Evolutionary conservation across 164 flowering plant genomes (phyloP), one percentile per base, ranked within the genome.

Genomic region (Saururus chinensis): DNA sequence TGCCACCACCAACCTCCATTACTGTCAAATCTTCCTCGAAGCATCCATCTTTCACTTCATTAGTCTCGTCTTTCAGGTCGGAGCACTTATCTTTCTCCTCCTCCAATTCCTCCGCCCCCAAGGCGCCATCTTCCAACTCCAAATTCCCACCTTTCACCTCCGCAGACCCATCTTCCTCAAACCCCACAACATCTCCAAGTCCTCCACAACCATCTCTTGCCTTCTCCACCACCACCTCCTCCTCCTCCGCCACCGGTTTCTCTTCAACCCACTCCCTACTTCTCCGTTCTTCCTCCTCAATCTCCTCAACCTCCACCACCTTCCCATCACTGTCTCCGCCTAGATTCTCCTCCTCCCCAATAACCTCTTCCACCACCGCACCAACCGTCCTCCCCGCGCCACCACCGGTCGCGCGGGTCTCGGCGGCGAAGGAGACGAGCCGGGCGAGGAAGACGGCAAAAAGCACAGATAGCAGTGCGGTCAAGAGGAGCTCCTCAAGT

Each of bases 401-500:
- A 54, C 0, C 57, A 21, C 26, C 55, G 24, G 54, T 13, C n/a
- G 41, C 9, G 10, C 48, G 51, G 1, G 37, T 54, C 1, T 41
- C 68, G 41, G 71, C 49, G 22, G 75, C 83, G 61, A 66, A 30
- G 14, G 87, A 72, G 57, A 83, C 77, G 59, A 84, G 68, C 71
- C 82, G 84, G 3, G 83, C 82, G 1, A 89, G 60, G 19, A 86
- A 49, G 55, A 75, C 76, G 20, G 87, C 79, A 30, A 83, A 71
- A 19, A 76, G 14, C 30, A 82, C 48, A 9, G 91, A 83, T 1
- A 83, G 8, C n/a, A 70, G 51, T 9, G 72, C 86, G 10, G 88
- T 75, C 0, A 79, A 40, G 52, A 78, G 56, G 10, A 82, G 68
- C 30, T 81, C 85, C 52, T 60, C 68, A 21, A 79, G 23, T 13